phyloP scores from a whole-genome alignment of 225 moss, liverwort and hornwort genomes.

The Takakia lepidozioides region DNA sequence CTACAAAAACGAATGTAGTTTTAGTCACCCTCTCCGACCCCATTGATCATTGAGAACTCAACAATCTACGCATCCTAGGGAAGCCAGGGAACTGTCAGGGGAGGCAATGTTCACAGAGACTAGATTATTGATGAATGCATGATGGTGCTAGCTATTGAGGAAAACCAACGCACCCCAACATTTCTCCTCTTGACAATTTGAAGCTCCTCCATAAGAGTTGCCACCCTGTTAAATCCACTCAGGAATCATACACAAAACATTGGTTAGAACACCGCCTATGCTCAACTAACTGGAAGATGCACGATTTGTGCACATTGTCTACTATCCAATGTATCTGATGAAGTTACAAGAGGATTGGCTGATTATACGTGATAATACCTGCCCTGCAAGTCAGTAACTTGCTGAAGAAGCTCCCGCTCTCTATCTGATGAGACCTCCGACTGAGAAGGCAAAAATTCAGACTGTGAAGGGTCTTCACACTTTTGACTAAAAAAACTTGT shows the following conservation, averaged over 20 bases:
- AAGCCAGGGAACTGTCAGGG: too few relatives aligned
- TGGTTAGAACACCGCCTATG: conserved; percentile 4
- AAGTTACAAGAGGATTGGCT: too few relatives aligned
- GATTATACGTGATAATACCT: conserved; percentile 34
- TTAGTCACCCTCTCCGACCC: too few relatives aligned
- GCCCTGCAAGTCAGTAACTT: conserved; percentile 53
- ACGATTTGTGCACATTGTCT: too few relatives aligned
- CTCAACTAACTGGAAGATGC: neutral
- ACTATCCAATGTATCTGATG: too few relatives aligned
- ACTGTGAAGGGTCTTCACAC: conserved; percentile 11
- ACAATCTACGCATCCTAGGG: too few relatives aligned
- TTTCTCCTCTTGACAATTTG: conserved; percentile 48
- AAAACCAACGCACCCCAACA: conserved; percentile 38
- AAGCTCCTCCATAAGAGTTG: conserved; percentile 48
- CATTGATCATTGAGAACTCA: too few relatives aligned
- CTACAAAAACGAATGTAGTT: too few relatives aligned
- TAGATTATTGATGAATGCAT: too few relatives aligned
- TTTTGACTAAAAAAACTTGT: too few relatives aligned
- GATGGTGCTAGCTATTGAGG: too few relatives aligned
- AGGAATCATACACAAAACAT: neutral
- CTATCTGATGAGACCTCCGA: conserved; percentile 35
- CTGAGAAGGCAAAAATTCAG: conserved; percentile 17
- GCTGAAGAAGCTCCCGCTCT: conserved; percentile 53
- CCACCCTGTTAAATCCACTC: conserved; percentile 33
- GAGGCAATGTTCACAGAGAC: too few relatives aligned